Evolutionary conservation across 139 green algal genomes (phyloP).

Genomic region (Limnomonas spitsbergensis): DNA sequence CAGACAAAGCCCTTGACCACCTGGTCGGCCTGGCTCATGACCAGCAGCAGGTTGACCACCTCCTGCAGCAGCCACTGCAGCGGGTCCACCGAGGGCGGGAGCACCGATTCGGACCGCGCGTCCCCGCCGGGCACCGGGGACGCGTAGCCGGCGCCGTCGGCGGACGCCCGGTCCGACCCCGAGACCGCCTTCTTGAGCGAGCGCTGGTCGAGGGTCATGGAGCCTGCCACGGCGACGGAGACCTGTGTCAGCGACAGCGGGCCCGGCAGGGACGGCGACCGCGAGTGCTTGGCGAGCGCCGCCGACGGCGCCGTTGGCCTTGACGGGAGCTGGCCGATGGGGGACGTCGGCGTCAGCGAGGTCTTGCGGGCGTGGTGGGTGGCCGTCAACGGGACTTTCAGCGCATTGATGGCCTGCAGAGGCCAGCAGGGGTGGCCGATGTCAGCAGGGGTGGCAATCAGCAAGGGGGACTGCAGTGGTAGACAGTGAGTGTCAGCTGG

Average conservation of each 20-base stretch:
- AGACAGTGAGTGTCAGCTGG: too few relatives aligned
- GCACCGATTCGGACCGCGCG: background rate
- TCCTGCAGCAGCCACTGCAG: slow-evolving; percentile 21
- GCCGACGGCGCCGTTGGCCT: too few relatives aligned
- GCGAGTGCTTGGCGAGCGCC: background rate
- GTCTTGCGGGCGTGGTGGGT: too few relatives aligned
- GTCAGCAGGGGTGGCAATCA: too few relatives aligned
- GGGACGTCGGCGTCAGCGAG: too few relatives aligned
- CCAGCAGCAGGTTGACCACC: slow-evolving; percentile 17
- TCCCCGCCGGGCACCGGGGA: background rate
- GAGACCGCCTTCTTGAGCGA: background rate
- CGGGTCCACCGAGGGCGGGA: slow-evolving; percentile 12
- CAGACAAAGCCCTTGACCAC: slow-evolving; percentile 68
- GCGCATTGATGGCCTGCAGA: too few relatives aligned
- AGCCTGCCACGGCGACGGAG: background rate
- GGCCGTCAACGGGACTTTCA: too few relatives aligned
- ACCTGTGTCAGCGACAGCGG: background rate
- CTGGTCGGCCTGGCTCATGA: slow-evolving; percentile 37
- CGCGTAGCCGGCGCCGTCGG: background rate
- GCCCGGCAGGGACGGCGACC: slow-evolving; percentile 3
- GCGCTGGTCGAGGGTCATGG: background rate
- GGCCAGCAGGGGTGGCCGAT: too few relatives aligned
- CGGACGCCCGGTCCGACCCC: background rate
- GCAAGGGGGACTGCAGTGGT: too few relatives aligned
- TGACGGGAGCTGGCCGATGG: too few relatives aligned